Evolutionary conservation across 306 rosid species (phyloP).

Genomic region (Ormosia emarginata): DNA sequence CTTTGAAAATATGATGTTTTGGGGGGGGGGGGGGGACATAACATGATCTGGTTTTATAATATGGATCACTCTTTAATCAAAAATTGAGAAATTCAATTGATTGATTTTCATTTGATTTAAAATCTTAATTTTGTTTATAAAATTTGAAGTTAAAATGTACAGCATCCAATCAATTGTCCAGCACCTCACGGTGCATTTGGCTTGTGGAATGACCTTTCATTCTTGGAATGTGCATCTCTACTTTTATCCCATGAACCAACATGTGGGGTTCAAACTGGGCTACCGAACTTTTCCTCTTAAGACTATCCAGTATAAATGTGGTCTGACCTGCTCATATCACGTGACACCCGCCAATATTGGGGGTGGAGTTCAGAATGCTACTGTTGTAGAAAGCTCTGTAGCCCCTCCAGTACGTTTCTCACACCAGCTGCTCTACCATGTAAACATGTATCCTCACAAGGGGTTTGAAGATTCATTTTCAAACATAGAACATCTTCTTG

Average conservation of each 20-base stretch:
- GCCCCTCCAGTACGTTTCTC: conserved; percentile 16
- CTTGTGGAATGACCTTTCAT: too few species aligned
- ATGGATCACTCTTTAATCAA: not conserved
- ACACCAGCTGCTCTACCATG: not conserved
- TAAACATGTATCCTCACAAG: not conserved
- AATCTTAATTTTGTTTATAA: not conserved
- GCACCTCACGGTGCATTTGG: too few species aligned
- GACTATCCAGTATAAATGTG: conserved; percentile 7
- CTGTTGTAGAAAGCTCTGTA: not conserved
- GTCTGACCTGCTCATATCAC: conserved; percentile 27
- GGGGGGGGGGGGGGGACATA: not conserved
- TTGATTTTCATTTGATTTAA: conserved; percentile 13
- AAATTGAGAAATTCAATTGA: not conserved
- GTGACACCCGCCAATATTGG: conserved; percentile 26
- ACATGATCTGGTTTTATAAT: not conserved
- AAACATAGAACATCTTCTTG: not conserved
- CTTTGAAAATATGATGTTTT: too few species aligned
- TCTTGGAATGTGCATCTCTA: not conserved
- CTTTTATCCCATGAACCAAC: conserved; percentile 16
- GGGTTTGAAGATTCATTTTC: conserved; percentile 10
- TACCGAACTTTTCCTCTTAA: not conserved
- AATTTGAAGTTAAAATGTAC: not conserved
- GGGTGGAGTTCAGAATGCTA: conserved; percentile 1
- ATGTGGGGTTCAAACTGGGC: conserved; percentile 8
- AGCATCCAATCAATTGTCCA: not conserved